Conservation (phyloP, 805 yeast species). For the Blastobotrys robertii region DNA sequence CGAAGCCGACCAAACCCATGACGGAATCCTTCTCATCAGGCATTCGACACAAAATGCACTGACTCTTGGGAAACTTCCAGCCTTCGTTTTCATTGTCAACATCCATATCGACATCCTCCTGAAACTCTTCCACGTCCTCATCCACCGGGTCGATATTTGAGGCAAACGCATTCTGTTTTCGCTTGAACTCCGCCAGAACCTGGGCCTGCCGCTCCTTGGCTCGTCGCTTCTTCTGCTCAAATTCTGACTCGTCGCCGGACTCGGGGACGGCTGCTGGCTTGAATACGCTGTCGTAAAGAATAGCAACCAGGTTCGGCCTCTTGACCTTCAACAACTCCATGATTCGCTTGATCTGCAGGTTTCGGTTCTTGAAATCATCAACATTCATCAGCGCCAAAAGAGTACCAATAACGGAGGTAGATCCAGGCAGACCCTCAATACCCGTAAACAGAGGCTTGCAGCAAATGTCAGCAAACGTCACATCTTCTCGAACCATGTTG, state of each 20-base stretch:
- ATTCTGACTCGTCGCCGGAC: constrained; percentile 24
- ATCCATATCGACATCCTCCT: constrained; percentile 26
- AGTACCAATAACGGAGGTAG: neutral
- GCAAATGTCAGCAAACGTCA: too few species aligned
- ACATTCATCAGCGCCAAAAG: constrained; percentile 9
- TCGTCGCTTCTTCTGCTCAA: constrained; percentile 50
- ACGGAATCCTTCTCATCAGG: constrained; percentile 54
- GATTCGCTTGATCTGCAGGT: constrained; percentile 11
- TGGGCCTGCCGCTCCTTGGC: constrained; percentile 65
- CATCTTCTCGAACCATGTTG: neutral
- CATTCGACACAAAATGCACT: constrained; percentile 77
- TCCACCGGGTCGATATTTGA: constrained; percentile 34
- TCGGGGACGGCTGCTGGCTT: constrained; percentile 2
- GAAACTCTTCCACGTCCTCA: constrained; percentile 23
- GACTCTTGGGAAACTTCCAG: constrained; percentile 66
- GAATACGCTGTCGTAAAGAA: neutral
- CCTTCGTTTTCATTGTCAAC: constrained; percentile 17
- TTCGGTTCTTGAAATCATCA: constrained; percentile 5
- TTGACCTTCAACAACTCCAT: constrained; percentile 11
- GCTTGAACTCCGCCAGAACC: constrained; percentile 67
- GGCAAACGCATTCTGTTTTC: constrained; percentile 70
- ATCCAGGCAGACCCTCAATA: neutral
- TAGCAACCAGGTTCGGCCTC: constrained; percentile 7
- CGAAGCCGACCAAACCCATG: constrained; percentile 64
- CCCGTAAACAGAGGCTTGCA: too few species aligned